These are phyloP conservation scores for Pseudozyma flocculosa DNA, from an alignment of 1,284 basidiomycete species.

Conservation along the genomic window DNA sequence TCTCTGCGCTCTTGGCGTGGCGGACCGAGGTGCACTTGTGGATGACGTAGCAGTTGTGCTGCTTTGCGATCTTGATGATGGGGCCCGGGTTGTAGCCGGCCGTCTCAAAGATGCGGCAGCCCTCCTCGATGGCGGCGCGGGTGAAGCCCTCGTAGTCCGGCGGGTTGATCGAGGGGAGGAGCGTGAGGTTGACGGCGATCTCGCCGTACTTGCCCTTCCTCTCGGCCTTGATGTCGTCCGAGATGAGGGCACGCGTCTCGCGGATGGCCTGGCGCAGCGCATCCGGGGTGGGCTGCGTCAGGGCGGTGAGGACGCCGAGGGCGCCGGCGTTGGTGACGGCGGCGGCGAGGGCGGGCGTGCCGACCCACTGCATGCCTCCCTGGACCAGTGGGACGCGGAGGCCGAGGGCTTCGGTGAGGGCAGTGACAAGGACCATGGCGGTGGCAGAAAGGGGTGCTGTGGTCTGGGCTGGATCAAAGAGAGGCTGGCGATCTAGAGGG, in stretches of 20 bases:
- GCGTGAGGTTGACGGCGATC: slow-evolving; percentile 82
- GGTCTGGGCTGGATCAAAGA: no score
- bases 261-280: slow-evolving; percentile 80
- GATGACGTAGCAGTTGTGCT: slow-evolving; percentile 71
- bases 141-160: slow-evolving; percentile 86
- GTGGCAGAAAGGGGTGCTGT: no score
- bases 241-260: slow-evolving; percentile 64
- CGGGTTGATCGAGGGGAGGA: slow-evolving; percentile 84
- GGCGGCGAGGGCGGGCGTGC: slow-evolving; percentile 70
- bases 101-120: slow-evolving; percentile 86
- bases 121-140: slow-evolving; percentile 79
- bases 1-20: slow-evolving; percentile 68
- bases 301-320: slow-evolving; percentile 81
- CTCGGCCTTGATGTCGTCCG: slow-evolving; percentile 32
- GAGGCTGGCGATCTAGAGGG: no score
- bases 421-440: slow-evolving; percentile 54
- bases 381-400: slow-evolving; percentile 56
- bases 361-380: slow-evolving; percentile 67
- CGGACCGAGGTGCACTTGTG: slow-evolving; percentile 82
- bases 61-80: slow-evolving; percentile 79
- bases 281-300: slow-evolving; percentile 80
- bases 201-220: slow-evolving; percentile 42
- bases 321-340: slow-evolving; percentile 85
- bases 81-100: slow-evolving; percentile 84
- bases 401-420: slow-evolving; percentile 58